phyloP scores from a whole-genome alignment of 2,329 filamentous ascomycete species.

The Fonsecaea pugnacius region DNA sequence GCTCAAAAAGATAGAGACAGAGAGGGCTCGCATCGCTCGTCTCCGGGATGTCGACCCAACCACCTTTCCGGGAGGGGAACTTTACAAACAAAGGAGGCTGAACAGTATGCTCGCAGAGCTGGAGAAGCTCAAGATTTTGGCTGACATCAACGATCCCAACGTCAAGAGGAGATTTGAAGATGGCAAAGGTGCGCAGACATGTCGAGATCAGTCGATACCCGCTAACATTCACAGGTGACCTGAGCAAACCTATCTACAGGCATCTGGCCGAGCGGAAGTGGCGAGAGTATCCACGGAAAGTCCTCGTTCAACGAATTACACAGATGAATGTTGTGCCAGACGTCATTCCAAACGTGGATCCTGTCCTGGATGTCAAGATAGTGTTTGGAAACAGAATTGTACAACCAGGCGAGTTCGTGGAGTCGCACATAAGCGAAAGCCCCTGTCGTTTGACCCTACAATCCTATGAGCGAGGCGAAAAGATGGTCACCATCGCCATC shows the following conservation, averaged over 20 bases:
- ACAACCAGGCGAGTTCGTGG: conserved; percentile 76
- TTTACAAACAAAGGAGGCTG: conserved; percentile 68
- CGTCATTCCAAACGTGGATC: conserved; percentile 77
- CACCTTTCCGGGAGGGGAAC: conserved; percentile 65
- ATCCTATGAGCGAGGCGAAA: conserved; percentile 78
- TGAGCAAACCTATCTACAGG: conserved; percentile 96
- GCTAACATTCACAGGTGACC: conserved; percentile 68
- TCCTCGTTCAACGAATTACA: conserved; percentile 81
- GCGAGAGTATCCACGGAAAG: conserved; percentile 76
- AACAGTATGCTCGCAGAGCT: conserved; percentile 72
- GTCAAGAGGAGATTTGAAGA: conserved; percentile 96
- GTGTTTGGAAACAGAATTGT: conserved; percentile 74
- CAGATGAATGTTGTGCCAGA: conserved; percentile 90
- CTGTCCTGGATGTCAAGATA: conserved; percentile 77
- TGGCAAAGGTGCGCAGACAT: conserved; percentile 68
- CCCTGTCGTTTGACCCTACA: conserved; percentile 80
- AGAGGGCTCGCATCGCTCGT: conserved; percentile 70
- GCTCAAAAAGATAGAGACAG: conserved; percentile 69
- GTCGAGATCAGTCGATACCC: conserved; percentile 2
- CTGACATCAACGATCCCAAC: conserved; percentile 91
- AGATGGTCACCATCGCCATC: conserved; percentile 81
- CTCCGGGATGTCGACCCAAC: conserved; percentile 64
- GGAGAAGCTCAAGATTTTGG: conserved; percentile 80
- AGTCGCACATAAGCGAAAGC: conserved; percentile 72
- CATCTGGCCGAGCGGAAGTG: conserved; percentile 86